Percentiles rank a stretch among this genome's conserved stretches.
Evolutionary conservation across 2,329 filamentous ascomycete species (phyloP).

Genomic region (Fusarium denticulatum): DNA sequence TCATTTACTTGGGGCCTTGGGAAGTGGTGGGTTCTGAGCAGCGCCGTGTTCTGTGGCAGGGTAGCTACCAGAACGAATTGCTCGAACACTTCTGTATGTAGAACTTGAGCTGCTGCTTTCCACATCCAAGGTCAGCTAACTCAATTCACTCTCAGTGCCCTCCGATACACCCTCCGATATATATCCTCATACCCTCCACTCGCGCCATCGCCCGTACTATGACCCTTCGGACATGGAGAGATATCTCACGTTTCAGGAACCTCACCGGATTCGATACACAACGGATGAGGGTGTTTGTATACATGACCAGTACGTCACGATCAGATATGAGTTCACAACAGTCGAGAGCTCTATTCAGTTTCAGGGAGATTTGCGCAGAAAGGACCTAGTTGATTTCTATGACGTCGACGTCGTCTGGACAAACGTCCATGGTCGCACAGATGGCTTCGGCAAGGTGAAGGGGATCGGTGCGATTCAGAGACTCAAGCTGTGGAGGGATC

Average conservation of each 20-base stretch:
- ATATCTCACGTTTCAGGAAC: slow-evolving; percentile 58
- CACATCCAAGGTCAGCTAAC: slow-evolving; percentile 9
- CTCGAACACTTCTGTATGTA: slow-evolving; percentile 62
- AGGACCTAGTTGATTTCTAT: slow-evolving; percentile 61
- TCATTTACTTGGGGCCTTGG: slow-evolving; percentile 64
- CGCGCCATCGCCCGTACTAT: slow-evolving; percentile 61
- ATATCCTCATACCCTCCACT: slow-evolving; percentile 61
- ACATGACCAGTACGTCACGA: slow-evolving; percentile 59
- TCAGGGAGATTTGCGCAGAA: slow-evolving; percentile 59
- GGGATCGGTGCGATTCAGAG: slow-evolving; percentile 63
- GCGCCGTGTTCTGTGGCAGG: slow-evolving; percentile 63
- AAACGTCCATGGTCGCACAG: slow-evolving; percentile 59
- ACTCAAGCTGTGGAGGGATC: slow-evolving; percentile 63
- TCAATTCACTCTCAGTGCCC: slow-evolving; percentile 50
- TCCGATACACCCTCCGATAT: slow-evolving; percentile 56
- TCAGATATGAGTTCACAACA: slow-evolving; percentile 62
- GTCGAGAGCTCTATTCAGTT: slow-evolving; percentile 59
- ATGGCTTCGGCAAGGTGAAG: slow-evolving; percentile 60
- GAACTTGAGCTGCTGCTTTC: background rate
- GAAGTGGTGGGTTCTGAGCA: slow-evolving; percentile 59
- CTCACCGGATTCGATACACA: slow-evolving; percentile 60
- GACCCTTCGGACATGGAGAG: slow-evolving; percentile 62
- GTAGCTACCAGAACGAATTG: slow-evolving; percentile 62
- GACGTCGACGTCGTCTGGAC: slow-evolving; percentile 65
- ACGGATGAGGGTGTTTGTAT: slow-evolving; percentile 57